Conservation (phyloP, 2,329 filamentous ascomycete genomes). For the Sphaerulina populicola region DNA sequence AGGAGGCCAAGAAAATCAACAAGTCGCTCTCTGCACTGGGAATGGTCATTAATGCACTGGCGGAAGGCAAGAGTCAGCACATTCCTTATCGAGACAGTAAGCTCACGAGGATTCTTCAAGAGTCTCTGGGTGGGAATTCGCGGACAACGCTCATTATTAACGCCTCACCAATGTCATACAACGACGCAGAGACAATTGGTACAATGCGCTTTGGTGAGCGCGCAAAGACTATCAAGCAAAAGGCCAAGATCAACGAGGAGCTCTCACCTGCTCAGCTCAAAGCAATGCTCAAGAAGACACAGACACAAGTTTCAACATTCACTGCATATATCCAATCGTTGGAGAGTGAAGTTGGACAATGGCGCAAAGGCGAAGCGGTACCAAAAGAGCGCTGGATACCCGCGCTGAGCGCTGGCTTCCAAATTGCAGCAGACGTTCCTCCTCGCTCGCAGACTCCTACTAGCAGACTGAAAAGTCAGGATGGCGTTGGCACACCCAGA, state of each 20-base stretch:
- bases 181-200: slow-evolving; percentile 86
- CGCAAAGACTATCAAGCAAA: slow-evolving; percentile 99
- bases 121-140: slow-evolving; percentile 94
- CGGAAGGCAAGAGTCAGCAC: slow-evolving; percentile 93
- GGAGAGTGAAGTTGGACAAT: slow-evolving; percentile 75
- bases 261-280: slow-evolving; percentile 94
- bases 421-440: slow-evolving; percentile 37
- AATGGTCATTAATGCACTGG: slow-evolving; percentile 97
- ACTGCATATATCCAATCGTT: slow-evolving; percentile 75
- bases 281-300: slow-evolving; percentile 81
- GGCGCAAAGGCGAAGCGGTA: slow-evolving; percentile 81
- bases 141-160: slow-evolving; percentile 98
- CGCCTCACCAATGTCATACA: slow-evolving; percentile 97
- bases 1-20: slow-evolving; percentile 99
- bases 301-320: slow-evolving; percentile 79
- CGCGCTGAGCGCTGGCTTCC: slow-evolving; percentile 46
- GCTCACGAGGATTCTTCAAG: slow-evolving; percentile 92
- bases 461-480: slow-evolving; percentile 41
- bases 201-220: slow-evolving; percentile 91
- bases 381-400: slow-evolving; percentile 83
- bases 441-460: slow-evolving; percentile 54
- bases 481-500: slow-evolving; percentile 44
- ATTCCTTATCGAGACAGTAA: slow-evolving; percentile 97
- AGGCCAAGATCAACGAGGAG: slow-evolving; percentile 98
- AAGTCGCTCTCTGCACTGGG: slow-evolving; percentile 96